Evolutionary conservation across 768 basidiomycete species (phyloP), one percentile per base, ranked within the genome.

Genomic region (Mycena alexandri): DNA sequence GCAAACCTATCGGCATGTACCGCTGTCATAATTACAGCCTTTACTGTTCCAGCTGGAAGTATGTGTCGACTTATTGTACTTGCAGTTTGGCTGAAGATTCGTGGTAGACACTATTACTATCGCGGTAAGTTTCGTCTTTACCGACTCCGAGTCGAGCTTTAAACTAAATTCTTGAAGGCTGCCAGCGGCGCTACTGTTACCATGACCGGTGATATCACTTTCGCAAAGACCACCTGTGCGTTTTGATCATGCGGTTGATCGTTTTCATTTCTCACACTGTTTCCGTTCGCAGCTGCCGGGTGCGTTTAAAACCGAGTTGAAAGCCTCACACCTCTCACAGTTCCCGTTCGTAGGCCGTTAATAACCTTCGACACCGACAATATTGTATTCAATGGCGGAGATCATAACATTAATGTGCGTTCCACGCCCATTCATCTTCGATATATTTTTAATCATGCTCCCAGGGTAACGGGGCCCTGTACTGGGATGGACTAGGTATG

Each of bases 181-280:
- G 83, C 84, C 76, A 79, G 55, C 74, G 79, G 38, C 25, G 71
- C 12, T 63, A 75, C 46, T 62, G 75, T 36, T 65, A 74, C 34
- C 4, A 71, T 71, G 71, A 62, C 48, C 2, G 71, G 71, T 0
- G 71, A 71, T 48, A 66, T 71, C 13, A 60, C 63, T 5, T 71
- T 71, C 13, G 58, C 67, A 1, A 69, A 69, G 48, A 71, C 71
- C n/a, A 69, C 71, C 1, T 46, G 71, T 69, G 16, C 5, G 48
- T 0, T 34, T 24, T 24, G 25, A 3, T 5, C 24, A 13, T 25
- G 22, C 17, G 19, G 29, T 17, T 17, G 8, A 17, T 14, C 17
- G 24, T 25, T 7, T n/a, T n/a, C 14, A 22, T 36, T 7, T 44
- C 19, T 13, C 12, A 46, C 24, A 8, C 12, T n/a, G 1, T 38